A percentile compares a stretch with the other conserved stretches of the same genome.
Evolutionary conservation across 164 flowering plant species (phyloP).

Genomic region (Warburgia ugandensis): DNA sequence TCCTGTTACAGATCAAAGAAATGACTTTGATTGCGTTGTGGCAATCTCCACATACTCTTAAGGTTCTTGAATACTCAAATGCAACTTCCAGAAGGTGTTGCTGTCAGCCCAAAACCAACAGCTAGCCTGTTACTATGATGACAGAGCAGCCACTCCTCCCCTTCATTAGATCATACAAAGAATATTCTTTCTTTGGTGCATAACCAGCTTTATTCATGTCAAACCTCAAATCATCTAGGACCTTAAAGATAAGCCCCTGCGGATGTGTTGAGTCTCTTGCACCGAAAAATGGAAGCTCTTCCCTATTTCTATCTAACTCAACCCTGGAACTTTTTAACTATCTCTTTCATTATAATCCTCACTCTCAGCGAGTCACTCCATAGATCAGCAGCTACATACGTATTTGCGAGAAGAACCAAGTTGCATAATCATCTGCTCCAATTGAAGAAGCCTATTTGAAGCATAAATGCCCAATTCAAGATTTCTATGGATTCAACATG

Average conservation of each 20-base stretch:
- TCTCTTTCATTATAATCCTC: slow-evolving; percentile 10
- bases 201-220: slow-evolving; percentile 11
- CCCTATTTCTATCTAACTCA: slow-evolving; percentile 10
- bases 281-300: slow-evolving; percentile 12
- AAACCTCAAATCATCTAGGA: slow-evolving; percentile 5
- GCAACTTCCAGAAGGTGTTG: slow-evolving; percentile 1
- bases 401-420: slow-evolving; percentile 16
- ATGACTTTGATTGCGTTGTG: slow-evolving; percentile 12
- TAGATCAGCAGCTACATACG: slow-evolving; percentile 5
- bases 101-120: slow-evolving; percentile 9
- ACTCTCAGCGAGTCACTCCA: slow-evolving; percentile 9
- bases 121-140: slow-evolving; percentile 17
- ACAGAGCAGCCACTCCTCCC: slow-evolving; percentile 7
- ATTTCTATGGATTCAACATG: slow-evolving; percentile 12
- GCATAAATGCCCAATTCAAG: slow-evolving; percentile 13
- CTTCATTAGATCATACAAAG: slow-evolving; percentile 4
- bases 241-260: slow-evolving; percentile 11
- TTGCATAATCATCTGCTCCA: slow-evolving; percentile 11
- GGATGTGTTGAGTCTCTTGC: slow-evolving; percentile 15
- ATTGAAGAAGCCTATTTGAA: slow-evolving; percentile 5
- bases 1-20: slow-evolving; percentile 7
- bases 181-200: slow-evolving; percentile 8
- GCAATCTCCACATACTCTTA: slow-evolving; percentile 17
- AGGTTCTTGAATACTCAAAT: slow-evolving; percentile 14
- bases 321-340: slow-evolving; percentile 9